Percentiles rank a stretch among this genome's conserved stretches.
These are phyloP conservation scores for Rhodomyrtus tomentosa DNA, from an alignment of 345 rosid species.

Conservation along the genomic window DNA sequence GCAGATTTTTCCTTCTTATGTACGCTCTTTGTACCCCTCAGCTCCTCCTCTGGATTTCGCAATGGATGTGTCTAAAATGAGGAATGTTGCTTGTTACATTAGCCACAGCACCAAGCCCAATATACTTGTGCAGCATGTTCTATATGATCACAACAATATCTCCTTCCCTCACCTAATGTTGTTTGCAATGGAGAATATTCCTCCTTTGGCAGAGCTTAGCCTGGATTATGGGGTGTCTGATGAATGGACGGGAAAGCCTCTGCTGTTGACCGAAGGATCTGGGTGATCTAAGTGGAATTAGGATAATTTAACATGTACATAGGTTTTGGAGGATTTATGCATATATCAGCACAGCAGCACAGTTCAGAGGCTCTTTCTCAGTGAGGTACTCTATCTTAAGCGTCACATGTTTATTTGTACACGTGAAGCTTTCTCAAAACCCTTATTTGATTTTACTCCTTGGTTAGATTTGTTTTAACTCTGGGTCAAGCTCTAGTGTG, in stretches of 20 bases:
- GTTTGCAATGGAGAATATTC: constrained; percentile 80
- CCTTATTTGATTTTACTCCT: neutral
- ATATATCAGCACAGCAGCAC: neutral
- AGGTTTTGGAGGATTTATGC: neutral
- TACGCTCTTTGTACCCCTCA: constrained; percentile 47
- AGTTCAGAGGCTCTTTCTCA: neutral
- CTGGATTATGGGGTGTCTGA: constrained; percentile 87
- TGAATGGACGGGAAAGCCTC: constrained; percentile 70
- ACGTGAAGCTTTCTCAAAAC: neutral
- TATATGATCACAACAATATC: constrained; percentile 75
- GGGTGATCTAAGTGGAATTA: neutral
- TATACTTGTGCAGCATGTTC: constrained; percentile 70
- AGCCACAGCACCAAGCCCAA: constrained; percentile 84
- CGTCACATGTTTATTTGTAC: neutral
- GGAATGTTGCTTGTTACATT: constrained; percentile 90
- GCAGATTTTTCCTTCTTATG: constrained; percentile 41
- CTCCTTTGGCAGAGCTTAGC: constrained; percentile 85
- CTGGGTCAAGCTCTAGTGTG: neutral
- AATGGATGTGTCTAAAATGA: constrained; percentile 88
- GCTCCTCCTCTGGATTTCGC: constrained; percentile 84
- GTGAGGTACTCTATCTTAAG: neutral
- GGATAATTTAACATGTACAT: neutral
- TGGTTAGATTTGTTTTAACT: neutral
- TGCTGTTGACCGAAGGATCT: neutral
- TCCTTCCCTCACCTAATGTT: constrained; percentile 94